Conservation (phyloP, 129 eudicot species). For the Saussurea involucrata region DNA sequence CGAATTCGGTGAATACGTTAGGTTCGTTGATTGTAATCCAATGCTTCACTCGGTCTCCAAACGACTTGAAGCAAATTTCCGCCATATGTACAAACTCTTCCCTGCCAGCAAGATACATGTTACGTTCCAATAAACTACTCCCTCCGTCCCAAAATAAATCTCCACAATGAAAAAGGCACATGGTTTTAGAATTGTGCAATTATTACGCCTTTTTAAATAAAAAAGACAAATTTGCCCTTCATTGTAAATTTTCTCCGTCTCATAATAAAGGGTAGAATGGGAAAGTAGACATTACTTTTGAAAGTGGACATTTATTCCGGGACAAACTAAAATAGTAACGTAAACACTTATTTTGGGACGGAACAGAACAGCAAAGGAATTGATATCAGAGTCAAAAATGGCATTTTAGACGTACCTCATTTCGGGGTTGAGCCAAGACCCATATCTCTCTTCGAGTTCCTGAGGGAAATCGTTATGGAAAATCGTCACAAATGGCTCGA, state of each 20-base stretch:
- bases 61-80: conserved; percentile 53
- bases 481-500: conserved; percentile 67
- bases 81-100: conserved; percentile 69
- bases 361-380: background rate
- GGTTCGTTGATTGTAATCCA: conserved; percentile 83
- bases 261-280: too few species aligned
- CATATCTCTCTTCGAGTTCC: conserved; percentile 64
- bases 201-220: too few species aligned
- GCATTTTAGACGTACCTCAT: conserved; percentile 46
- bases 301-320: too few species aligned
- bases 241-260: too few species aligned
- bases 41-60: conserved; percentile 75
- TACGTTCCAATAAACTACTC: background rate
- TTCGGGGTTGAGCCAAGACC: conserved; percentile 55
- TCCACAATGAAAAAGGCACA: too few species aligned
- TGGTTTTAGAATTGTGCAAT: too few species aligned
- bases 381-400: background rate
- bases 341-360: too few species aligned
- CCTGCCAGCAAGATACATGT: conserved; percentile 29
- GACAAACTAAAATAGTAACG: too few species aligned
- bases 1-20: conserved; percentile 28
- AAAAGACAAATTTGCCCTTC: too few species aligned
- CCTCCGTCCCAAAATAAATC: too few species aligned
- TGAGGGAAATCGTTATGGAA: conserved; percentile 60
- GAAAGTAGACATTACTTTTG: too few species aligned